phyloP scores from a whole-genome alignment of 2,329 filamentous ascomycete genomes.

The Trichoderma arundinaceum region DNA sequence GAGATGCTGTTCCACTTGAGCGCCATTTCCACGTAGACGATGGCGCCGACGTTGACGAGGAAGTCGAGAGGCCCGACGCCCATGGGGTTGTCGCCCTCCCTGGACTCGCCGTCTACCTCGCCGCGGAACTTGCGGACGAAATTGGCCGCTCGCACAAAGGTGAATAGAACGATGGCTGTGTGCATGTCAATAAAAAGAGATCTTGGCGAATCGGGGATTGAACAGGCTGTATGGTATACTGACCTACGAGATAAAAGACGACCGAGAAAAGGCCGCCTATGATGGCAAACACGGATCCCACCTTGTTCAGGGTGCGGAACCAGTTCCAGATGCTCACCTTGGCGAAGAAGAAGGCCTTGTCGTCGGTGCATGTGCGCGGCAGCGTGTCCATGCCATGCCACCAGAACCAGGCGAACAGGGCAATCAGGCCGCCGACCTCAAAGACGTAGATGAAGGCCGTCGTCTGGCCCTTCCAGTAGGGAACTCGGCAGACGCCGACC shows the following conservation, averaged over 20 bases:
- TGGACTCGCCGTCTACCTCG: background rate
- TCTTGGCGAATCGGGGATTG: too few species aligned
- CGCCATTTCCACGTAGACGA: constrained; percentile 38
- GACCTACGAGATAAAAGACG: constrained; percentile 32
- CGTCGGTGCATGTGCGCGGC: constrained; percentile 34
- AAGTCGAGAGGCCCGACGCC: constrained; percentile 31
- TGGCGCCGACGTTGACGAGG: constrained; percentile 37
- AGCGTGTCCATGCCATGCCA: constrained; percentile 39
- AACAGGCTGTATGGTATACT: background rate
- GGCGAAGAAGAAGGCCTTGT: constrained; percentile 41
- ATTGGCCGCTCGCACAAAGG: constrained; percentile 5
- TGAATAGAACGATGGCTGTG: constrained; percentile 25
- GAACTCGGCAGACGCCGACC: constrained; percentile 34
- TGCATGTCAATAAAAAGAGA: background rate
- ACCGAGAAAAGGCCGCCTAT: constrained; percentile 29
- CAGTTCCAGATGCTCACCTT: constrained; percentile 40
- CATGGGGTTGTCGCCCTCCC: constrained; percentile 16
- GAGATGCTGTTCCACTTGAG: constrained; percentile 38
- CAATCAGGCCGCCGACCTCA: constrained; percentile 35
- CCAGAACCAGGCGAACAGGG: constrained; percentile 38
- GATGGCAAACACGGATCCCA: constrained; percentile 33
- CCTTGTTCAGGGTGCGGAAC: constrained; percentile 39
- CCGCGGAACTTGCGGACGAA: background rate
- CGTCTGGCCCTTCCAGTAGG: constrained; percentile 30
- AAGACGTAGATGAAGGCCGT: constrained; percentile 34